Evolutionary conservation across 116 monocot species (phyloP).

Genomic region (Iris pallida): DNA sequence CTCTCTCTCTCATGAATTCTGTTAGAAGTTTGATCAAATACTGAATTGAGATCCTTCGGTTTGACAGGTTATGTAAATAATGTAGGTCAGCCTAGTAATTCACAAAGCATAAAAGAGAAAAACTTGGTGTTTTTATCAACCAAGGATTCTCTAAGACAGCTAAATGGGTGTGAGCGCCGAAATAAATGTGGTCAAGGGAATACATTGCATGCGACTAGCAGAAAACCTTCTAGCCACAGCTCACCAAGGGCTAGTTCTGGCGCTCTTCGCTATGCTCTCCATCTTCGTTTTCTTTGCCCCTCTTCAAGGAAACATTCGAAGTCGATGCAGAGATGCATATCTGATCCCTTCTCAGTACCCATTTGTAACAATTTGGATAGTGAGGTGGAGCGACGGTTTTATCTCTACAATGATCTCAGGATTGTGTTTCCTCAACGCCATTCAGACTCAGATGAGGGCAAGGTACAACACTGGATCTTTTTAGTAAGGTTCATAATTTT

Average conservation of each 20-base stretch:
- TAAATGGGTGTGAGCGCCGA: slow-evolving; percentile 8
- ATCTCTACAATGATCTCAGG: slow-evolving; percentile 89
- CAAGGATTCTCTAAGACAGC: slow-evolving; percentile 3
- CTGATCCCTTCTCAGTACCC: slow-evolving; percentile 58
- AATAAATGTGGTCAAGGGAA: slow-evolving; percentile 5
- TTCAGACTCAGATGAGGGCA: slow-evolving; percentile 91
- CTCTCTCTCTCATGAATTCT: too few species aligned
- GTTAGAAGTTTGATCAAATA: background rate
- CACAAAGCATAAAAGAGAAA: slow-evolving; percentile 3
- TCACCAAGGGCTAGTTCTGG: slow-evolving; percentile 32
- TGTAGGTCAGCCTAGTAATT: background rate
- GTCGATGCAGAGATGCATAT: slow-evolving; percentile 66
- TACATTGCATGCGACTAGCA: slow-evolving; percentile 2
- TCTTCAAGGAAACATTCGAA: slow-evolving; percentile 44
- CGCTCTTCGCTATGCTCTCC: slow-evolving; percentile 84
- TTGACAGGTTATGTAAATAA: slow-evolving; percentile 18
- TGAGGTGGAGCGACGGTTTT: slow-evolving; percentile 69
- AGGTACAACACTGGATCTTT: slow-evolving; percentile 38
- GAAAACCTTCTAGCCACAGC: slow-evolving; percentile 19
- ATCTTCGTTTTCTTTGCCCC: slow-evolving; percentile 75
- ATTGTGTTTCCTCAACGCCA: slow-evolving; percentile 93
- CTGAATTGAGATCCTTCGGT: slow-evolving; percentile 11
- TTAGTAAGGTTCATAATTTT: background rate
- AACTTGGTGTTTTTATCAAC: slow-evolving; percentile 15
- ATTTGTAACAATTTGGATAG: slow-evolving; percentile 15